Percentiles rank a stretch among this genome's conserved stretches.
Evolutionary conservation across 169 alveolate genomes (phyloP).

Genomic region (Besnoitia besnoiti): DNA sequence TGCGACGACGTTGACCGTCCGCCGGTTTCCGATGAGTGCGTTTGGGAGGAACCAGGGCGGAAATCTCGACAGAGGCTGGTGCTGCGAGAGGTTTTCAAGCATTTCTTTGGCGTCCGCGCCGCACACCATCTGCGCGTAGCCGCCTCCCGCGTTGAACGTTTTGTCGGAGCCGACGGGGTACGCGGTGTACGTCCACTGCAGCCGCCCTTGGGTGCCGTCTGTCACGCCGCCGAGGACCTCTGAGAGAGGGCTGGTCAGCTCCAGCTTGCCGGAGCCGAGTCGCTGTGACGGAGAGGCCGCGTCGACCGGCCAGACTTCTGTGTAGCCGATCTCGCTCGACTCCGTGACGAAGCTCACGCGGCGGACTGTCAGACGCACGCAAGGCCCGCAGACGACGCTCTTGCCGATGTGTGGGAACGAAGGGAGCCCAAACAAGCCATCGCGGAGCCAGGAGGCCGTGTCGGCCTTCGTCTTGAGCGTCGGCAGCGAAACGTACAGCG

Average conservation of each 20-base stretch:
- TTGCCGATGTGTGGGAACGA: background rate
- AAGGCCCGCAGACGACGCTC: background rate
- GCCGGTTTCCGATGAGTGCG: slow-evolving; percentile 44
- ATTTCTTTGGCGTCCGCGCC: slow-evolving; percentile 15
- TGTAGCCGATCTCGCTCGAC: background rate
- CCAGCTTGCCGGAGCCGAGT: background rate
- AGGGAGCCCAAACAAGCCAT: slow-evolving; percentile 43
- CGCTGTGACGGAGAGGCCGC: background rate
- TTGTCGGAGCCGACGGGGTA: slow-evolving; percentile 25
- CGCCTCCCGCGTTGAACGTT: slow-evolving; percentile 39
- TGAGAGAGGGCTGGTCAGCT: background rate
- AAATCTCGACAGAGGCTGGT: slow-evolving; percentile 45
- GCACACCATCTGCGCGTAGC: slow-evolving; percentile 50
- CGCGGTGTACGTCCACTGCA: slow-evolving; percentile 49
- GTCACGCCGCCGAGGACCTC: background rate
- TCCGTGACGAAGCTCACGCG: background rate
- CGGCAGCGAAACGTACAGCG: background rate
- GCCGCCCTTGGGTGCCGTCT: slow-evolving; percentile 29
- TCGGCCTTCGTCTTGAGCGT: slow-evolving; percentile 42
- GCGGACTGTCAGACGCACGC: slow-evolving; percentile 4
- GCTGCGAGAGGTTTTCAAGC: slow-evolving; percentile 41
- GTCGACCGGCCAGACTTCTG: background rate
- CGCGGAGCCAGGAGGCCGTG: slow-evolving; percentile 58
- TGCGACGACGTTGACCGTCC: slow-evolving; percentile 46
- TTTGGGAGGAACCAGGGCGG: slow-evolving; percentile 61